Conservation (phyloP, 2,329 filamentous ascomycete species). For the Mollisiaceae sp. region DNA sequence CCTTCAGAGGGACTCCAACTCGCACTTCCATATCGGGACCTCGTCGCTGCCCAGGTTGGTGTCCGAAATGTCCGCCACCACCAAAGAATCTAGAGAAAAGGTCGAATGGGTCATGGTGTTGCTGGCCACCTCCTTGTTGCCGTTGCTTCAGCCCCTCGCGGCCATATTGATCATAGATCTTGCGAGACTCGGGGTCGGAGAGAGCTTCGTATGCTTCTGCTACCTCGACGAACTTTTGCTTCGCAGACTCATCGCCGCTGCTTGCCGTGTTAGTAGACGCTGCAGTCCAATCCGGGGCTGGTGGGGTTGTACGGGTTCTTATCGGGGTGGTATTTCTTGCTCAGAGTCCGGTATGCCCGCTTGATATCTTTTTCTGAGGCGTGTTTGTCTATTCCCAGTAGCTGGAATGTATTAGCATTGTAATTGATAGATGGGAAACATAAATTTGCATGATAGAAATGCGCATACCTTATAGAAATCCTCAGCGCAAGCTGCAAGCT, state of each 20-base stretch:
- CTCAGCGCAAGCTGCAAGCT: conserved; percentile 63
- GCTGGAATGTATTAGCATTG: conserved; percentile 49
- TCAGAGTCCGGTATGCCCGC: conserved; percentile 86
- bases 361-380: conserved; percentile 91
- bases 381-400: conserved; percentile 79
- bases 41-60: conserved; percentile 69
- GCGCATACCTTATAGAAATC: conserved; percentile 77
- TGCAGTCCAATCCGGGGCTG: conserved; percentile 4
- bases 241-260: conserved; percentile 78
- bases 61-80: conserved; percentile 71
- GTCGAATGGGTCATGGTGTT: conserved; percentile 87
- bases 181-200: conserved; percentile 76
- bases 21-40: conserved; percentile 91
- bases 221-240: conserved; percentile 91
- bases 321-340: conserved; percentile 96
- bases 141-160: conserved; percentile 89
- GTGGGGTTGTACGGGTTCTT: conserved; percentile 80
- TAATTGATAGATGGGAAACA: neutral
- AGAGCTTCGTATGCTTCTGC: conserved; percentile 96
- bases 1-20: conserved; percentile 77
- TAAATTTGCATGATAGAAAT: neutral
- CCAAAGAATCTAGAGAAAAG: conserved; percentile 97
- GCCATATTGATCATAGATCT: conserved; percentile 93
- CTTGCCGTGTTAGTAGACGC: conserved; percentile 22
- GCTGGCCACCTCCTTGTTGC: conserved; percentile 69